Conservation (phyloP, 1,284 basidiomycete genomes). For the Melampsora medusae region DNA sequence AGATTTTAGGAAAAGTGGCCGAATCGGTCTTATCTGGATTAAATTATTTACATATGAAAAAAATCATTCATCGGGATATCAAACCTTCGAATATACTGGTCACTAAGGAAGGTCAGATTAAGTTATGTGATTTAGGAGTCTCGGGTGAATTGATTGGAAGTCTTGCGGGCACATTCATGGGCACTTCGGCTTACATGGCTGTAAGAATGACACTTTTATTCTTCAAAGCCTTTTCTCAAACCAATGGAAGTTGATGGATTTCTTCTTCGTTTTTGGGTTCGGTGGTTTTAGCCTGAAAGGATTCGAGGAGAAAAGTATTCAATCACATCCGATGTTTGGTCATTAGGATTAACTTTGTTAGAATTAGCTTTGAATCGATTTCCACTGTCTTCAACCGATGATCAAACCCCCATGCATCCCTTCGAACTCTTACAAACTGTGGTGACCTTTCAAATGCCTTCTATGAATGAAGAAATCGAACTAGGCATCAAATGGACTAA, state of each 20-base stretch:
- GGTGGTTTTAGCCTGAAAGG: slow-evolving; percentile 71
- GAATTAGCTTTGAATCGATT: slow-evolving; percentile 92
- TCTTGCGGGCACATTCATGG: slow-evolving; percentile 89
- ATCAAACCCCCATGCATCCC: slow-evolving; percentile 63
- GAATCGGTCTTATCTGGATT: slow-evolving; percentile 85
- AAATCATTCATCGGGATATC: slow-evolving; percentile 88
- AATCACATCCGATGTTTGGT: slow-evolving; percentile 98
- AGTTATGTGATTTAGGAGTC: slow-evolving; percentile 93
- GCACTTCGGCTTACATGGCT: slow-evolving; percentile 96
- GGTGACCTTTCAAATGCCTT: slow-evolving; percentile 77
- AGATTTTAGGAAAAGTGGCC: slow-evolving; percentile 84
- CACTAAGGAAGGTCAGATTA: slow-evolving; percentile 79
- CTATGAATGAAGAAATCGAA: slow-evolving; percentile 63
- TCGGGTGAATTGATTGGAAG: slow-evolving; percentile 91
- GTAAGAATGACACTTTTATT: slow-evolving; percentile 63
- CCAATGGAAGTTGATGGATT: slow-evolving; percentile 2
- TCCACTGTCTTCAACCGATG: slow-evolving; percentile 77
- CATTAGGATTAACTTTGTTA: slow-evolving; percentile 84
- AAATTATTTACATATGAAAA: slow-evolving; percentile 82
- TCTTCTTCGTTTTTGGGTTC: slow-evolving; percentile 11
- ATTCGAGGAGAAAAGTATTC: slow-evolving; percentile 85
- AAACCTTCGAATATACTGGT: slow-evolving; percentile 94
- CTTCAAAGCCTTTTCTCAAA: not conserved
- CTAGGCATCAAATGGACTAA: slow-evolving; percentile 68
- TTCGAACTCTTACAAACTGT: slow-evolving; percentile 94